Evolutionary conservation across 2,329 filamentous ascomycete genomes (phyloP).

Genomic region (Chaetomiaceae sp.): DNA sequence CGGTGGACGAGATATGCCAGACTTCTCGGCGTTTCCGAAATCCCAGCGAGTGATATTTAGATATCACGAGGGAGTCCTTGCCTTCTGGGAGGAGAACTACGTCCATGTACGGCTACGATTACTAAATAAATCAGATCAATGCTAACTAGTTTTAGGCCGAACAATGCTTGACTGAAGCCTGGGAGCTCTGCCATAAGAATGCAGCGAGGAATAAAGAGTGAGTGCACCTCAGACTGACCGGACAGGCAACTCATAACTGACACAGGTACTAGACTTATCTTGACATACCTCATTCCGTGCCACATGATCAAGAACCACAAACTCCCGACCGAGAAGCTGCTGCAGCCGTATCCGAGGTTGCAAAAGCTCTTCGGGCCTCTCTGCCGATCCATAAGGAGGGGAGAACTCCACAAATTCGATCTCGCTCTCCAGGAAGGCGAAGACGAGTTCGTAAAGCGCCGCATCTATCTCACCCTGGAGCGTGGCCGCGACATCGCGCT

Average conservation of each 20-base stretch:
- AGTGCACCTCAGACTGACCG: slow-evolving; percentile 29
- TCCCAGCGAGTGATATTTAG: slow-evolving; percentile 93
- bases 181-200: slow-evolving; percentile 71
- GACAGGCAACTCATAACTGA: background rate
- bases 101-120: slow-evolving; percentile 49
- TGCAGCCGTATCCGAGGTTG: slow-evolving; percentile 71
- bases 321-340: slow-evolving; percentile 67
- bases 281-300: slow-evolving; percentile 92
- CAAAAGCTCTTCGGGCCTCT: slow-evolving; percentile 76
- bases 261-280: slow-evolving; percentile 61
- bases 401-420: slow-evolving; percentile 81
- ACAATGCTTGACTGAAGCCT: slow-evolving; percentile 73
- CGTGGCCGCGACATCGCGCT: slow-evolving; percentile 86
- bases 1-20: slow-evolving; percentile 73
- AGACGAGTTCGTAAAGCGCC: slow-evolving; percentile 86
- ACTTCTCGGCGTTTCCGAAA: slow-evolving; percentile 73
- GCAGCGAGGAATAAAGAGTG: slow-evolving; percentile 77
- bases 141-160: slow-evolving; percentile 56
- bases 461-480: slow-evolving; percentile 93
- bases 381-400: slow-evolving; percentile 71
- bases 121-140: background rate
- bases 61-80: slow-evolving; percentile 91
- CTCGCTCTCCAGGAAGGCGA: slow-evolving; percentile 74
- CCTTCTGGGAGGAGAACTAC: slow-evolving; percentile 93
- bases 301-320: slow-evolving; percentile 84